Conservation (phyloP, 1,139 yeast species). For the Entelexis paramagnoliae region DNA sequence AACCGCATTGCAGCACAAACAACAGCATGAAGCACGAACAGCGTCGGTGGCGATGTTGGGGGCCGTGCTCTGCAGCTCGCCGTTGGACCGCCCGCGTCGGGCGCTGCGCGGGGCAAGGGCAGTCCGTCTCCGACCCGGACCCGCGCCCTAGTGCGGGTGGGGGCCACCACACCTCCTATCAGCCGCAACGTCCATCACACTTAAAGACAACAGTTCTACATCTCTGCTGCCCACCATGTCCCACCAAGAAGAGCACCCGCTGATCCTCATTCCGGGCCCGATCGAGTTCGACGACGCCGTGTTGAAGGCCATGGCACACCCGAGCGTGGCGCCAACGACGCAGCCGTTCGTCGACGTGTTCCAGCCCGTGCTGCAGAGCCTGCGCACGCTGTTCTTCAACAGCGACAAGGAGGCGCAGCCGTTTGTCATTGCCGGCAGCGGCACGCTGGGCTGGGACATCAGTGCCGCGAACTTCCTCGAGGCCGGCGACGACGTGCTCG, state of each 20-base stretch:
- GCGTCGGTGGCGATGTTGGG: too few species aligned
- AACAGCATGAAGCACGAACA: too few species aligned
- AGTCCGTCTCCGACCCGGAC: not conserved
- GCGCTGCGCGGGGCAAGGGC: not conserved
- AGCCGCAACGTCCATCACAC: not conserved
- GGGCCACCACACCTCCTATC: not conserved
- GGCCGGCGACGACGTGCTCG: conserved; percentile 55
- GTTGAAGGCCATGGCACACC: conserved; percentile 70
- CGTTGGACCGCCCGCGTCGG: not conserved
- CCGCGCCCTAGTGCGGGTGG: not conserved
- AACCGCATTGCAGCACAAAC: too few species aligned
- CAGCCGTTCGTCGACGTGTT: conserved; percentile 73
- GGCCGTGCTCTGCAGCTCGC: too few species aligned
- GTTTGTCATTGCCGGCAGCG: conserved; percentile 77
- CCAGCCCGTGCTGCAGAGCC: conserved; percentile 53
- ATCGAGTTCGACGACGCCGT: conserved; percentile 80
- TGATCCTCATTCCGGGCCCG: conserved; percentile 86
- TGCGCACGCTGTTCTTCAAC: conserved; percentile 67
- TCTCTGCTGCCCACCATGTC: not conserved
- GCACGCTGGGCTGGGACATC: conserved; percentile 93
- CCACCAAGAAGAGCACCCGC: conserved; percentile 29
- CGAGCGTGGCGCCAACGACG: conserved; percentile 84
- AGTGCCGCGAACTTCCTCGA: conserved; percentile 66
- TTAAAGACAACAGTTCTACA: too few species aligned
- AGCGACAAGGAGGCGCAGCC: conserved; percentile 59